Evolutionary conservation across 495 filamentous ascomycete species (phyloP).

Genomic region (Endocarpon pusillum): DNA sequence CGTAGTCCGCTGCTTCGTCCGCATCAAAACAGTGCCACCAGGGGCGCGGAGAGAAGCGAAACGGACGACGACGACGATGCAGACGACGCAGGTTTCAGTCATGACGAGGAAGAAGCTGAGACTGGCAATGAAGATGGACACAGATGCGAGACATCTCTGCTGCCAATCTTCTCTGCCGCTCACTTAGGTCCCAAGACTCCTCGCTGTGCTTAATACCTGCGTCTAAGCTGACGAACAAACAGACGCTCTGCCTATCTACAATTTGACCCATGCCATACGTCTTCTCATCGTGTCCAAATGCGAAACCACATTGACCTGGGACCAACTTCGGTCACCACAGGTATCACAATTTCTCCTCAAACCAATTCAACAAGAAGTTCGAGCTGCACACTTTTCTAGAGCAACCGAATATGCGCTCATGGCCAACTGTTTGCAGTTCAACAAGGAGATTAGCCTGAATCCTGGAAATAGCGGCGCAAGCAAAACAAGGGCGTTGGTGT

Average conservation of each 20-base stretch:
- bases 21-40: too few relatives aligned
- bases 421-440: slow-evolving; percentile 86
- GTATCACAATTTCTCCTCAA: slow-evolving; percentile 91
- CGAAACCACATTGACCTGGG: slow-evolving; percentile 89
- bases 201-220: neutral
- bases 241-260: slow-evolving; percentile 74
- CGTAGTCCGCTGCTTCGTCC: too few relatives aligned
- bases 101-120: slow-evolving; percentile 26
- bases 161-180: slow-evolving; percentile 70
- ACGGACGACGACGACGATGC: slow-evolving; percentile 24
- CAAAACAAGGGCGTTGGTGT: slow-evolving; percentile 67
- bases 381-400: slow-evolving; percentile 59
- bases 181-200: slow-evolving; percentile 44
- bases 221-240: slow-evolving; percentile 16
- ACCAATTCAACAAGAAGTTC: slow-evolving; percentile 72
- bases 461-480: slow-evolving; percentile 69
- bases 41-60: slow-evolving; percentile 10
- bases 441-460: slow-evolving; percentile 64
- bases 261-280: slow-evolving; percentile 74
- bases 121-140: slow-evolving; percentile 46
- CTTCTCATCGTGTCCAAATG: slow-evolving; percentile 62
- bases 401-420: slow-evolving; percentile 79
- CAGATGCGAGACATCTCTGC: slow-evolving; percentile 39
- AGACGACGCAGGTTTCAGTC: slow-evolving; percentile 28
- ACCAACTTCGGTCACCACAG: slow-evolving; percentile 84